Conservation (phyloP, 2,329 filamentous ascomycete genomes). For the Fusarium sp. region DNA sequence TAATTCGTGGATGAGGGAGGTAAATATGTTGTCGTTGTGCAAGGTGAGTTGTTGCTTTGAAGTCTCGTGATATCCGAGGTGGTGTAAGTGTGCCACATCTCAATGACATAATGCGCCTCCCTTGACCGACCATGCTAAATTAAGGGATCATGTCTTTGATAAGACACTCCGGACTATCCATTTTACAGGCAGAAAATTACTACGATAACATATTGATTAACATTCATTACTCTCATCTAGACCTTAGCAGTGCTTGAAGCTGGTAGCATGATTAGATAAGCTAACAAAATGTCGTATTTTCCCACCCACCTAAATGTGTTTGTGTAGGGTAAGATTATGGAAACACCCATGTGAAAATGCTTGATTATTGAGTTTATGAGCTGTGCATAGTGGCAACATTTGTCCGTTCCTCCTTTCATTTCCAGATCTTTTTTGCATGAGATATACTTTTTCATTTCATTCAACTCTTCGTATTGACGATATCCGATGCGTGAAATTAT, state of each 20-base stretch:
- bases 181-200: not conserved
- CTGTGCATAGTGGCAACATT: not conserved
- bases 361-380: not conserved
- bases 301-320: not conserved
- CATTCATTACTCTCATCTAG: not conserved
- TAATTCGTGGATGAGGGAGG: not conserved
- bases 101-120: conserved; percentile 35
- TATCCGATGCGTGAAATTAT: conserved; percentile 89
- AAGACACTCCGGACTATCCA: not conserved
- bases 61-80: conserved; percentile 25
- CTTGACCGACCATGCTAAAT: not conserved
- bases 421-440: not conserved
- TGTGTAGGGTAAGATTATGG: conserved; percentile 26
- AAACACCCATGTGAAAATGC: conserved; percentile 3
- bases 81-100: conserved; percentile 16
- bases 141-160: not conserved
- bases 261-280: conserved; percentile 33
- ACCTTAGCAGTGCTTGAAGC: not conserved
- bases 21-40: not conserved
- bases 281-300: conserved; percentile 9
- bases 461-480: not conserved
- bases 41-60: not conserved
- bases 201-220: not conserved
- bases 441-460: not conserved
- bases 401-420: not conserved